These are phyloP conservation scores for Plasmodium blacklocki DNA, from an alignment of 169 alveolate genomes.

Conservation along the genomic window DNA sequence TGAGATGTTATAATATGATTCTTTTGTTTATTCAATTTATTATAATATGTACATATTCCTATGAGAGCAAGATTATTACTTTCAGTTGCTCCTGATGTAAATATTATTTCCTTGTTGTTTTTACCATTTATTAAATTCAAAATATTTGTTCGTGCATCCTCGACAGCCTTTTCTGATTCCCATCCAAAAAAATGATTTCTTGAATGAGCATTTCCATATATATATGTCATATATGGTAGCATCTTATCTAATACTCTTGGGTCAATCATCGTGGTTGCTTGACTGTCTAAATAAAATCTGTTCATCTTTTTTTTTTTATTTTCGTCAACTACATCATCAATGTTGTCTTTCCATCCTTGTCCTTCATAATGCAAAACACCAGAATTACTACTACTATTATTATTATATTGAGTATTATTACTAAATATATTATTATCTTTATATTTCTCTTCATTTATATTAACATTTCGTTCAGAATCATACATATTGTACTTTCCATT, in stretches of 20 bases:
- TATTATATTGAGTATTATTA: not conserved
- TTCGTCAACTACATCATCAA: slow-evolving; percentile 20
- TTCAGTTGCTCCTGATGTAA: slow-evolving; percentile 99
- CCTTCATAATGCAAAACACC: not conserved
- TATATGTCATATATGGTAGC: slow-evolving; percentile 96
- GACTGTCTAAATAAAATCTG: slow-evolving; percentile 94
- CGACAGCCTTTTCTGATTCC: slow-evolving; percentile 96
- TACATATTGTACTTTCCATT: not conserved
- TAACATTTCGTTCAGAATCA: not conserved
- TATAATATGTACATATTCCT: slow-evolving; percentile 91
- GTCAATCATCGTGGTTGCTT: slow-evolving; percentile 98
- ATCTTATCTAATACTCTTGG: slow-evolving; percentile 98
- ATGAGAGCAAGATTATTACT: slow-evolving; percentile 96
- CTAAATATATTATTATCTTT: not conserved
- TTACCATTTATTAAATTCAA: slow-evolving; percentile 91
- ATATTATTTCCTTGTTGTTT: slow-evolving; percentile 93
- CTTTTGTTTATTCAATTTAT: slow-evolving; percentile 85
- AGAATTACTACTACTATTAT: not conserved
- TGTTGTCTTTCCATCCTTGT: not conserved
- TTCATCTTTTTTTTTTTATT: slow-evolving; percentile 60
- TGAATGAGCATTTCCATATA: slow-evolving; percentile 98
- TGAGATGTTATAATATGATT: slow-evolving; percentile 97
- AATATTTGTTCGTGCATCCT: slow-evolving; percentile 93
- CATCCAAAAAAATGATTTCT: slow-evolving; percentile 97
- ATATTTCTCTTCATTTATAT: not conserved